Base-by-base conservation (phyloP, 2,329 filamentous ascomycete species). In the Emmonsia crescens region DNA sequence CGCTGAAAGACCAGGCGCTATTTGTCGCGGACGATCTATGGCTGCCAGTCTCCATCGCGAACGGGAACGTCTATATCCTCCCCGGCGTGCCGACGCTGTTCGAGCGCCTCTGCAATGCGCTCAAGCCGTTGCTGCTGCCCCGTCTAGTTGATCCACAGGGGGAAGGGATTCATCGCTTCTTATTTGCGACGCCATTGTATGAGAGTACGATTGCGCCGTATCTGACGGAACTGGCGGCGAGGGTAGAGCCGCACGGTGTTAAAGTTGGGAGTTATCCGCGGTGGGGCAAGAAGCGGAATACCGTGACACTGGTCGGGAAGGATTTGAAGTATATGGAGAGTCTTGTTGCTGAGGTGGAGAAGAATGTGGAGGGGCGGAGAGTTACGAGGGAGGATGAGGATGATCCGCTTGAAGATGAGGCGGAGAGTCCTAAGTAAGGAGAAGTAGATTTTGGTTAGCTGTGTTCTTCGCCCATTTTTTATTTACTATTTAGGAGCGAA, bases 211-310 rank as follows among this genome's bases (percentile, higher is more conserved):
- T 96, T 38, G 93, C 94, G 14, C 83, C 81, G 21, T 96, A 89
- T 72, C 79, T 99, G 69, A 93, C 91, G 0, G 83, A 89, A 66
- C 78, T 97, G 64, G 89, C 92, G 4, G 82, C 79, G 33, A 84
- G 84, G 73, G 88, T 92, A 27, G 87, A 85, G 72, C 78, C 85
- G 0, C 85, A 83, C 69, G 91, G 91, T 2, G 83, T 97, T 69
- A 97, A 97, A 77, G 91, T 97, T 19, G 94, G 94, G 55, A 96
- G 90, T 75, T 97, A 99, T 75, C 94, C 94, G 42, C 81, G 91
- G 61, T 96, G 92, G 91, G 90, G 89, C 5, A 93, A 90, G 80
- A 85, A 85, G 69, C 82, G 82, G 65, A 97, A 97, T 75, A 94
- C 91, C 0, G 91, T 97, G 56, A 96, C 93, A 12, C 79, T 99